Conservation (phyloP, 2,329 filamentous ascomycete genomes). For the Lizonia empirigonia region DNA sequence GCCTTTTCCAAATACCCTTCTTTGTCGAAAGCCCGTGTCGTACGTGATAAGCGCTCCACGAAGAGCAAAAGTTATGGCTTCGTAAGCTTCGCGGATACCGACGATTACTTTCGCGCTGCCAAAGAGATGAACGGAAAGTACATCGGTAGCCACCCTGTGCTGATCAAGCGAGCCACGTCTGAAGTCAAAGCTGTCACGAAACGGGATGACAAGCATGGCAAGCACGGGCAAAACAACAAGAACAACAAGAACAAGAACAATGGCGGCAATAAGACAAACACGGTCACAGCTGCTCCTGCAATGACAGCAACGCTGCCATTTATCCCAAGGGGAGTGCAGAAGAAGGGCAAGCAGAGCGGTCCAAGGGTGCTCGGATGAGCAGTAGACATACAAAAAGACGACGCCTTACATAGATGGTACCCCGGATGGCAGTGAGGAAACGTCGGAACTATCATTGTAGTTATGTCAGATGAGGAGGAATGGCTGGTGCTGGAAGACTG, state of each 20-base stretch:
- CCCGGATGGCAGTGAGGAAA: too few relatives aligned
- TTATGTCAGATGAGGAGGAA: background rate
- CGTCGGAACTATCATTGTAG: too few relatives aligned
- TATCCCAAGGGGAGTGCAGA: conserved; percentile 38
- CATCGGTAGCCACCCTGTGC: conserved; percentile 93
- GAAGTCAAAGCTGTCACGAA: conserved; percentile 81
- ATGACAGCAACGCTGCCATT: conserved; percentile 28
- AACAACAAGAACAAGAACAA: conserved; percentile 58
- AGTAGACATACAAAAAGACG: background rate
- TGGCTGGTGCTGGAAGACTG: background rate
- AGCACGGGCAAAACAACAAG: conserved; percentile 45
- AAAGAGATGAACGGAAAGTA: conserved; percentile 99
- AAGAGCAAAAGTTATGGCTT: conserved; percentile 98
- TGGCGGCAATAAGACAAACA: conserved; percentile 21
- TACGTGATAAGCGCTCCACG: conserved; percentile 92
- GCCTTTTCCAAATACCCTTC: conserved; percentile 88
- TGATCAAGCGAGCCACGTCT: conserved; percentile 85
- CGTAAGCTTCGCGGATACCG: conserved; percentile 91
- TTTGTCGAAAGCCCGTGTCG: conserved; percentile 88
- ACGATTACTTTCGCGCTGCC: conserved; percentile 94
- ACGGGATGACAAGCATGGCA: conserved; percentile 48
- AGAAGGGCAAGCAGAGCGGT: conserved; percentile 39
- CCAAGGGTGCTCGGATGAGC: conserved; percentile 39
- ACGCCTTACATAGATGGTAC: background rate
- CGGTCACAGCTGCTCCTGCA: conserved; percentile 17